Evolutionary conservation across 2,329 filamentous ascomycete species (phyloP), one percentile per base, ranked within the genome.

Genomic region (Neonectria coccinea): DNA sequence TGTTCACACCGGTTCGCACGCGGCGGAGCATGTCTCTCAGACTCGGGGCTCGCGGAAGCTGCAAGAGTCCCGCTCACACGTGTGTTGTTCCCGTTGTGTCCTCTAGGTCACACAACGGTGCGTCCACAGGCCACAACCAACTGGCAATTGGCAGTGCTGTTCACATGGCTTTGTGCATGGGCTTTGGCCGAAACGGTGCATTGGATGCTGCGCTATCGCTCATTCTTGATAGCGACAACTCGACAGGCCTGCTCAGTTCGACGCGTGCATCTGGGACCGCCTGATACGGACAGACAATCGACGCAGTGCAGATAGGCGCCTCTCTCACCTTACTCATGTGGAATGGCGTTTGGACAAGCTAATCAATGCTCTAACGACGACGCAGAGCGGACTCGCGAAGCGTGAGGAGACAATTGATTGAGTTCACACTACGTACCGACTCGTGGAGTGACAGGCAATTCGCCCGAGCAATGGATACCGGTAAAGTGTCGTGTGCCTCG

Each of bases 41-140:
- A 58, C 64, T 67, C 63, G 52, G 50, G 59, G 50, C 51, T 65
- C 68, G 68, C 71, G 71, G 71, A 72, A 72, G 56, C 64, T 62
- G 52, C 62, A 68, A 62, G 53, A 62, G 61, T 70, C 70, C 71
- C 70, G 70, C 59, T 29, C 56, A 56, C 65, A 59, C 62, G 62
- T 67, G 69, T 54, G 59, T 51, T 65, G 57, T 62, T 69, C 66
- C 63, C 59, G 63, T 56, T 67, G 59, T 60, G 64, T 55, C 33
- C 33, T 36, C 27, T 55, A 47, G 31, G 56, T 55, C 33, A 39
- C 59, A 54, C 14, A 16, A 16, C 42, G 50, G 47, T 57, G 59
- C 45, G 42, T 25, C 52, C 29, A 51, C 62, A 42, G 41, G 54
- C 50, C 58, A 54, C 52, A 52, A 29, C 45, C 44, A 44, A 33